Conservation (phyloP, 495 filamentous ascomycete species). For the Aspergillus steynii region DNA sequence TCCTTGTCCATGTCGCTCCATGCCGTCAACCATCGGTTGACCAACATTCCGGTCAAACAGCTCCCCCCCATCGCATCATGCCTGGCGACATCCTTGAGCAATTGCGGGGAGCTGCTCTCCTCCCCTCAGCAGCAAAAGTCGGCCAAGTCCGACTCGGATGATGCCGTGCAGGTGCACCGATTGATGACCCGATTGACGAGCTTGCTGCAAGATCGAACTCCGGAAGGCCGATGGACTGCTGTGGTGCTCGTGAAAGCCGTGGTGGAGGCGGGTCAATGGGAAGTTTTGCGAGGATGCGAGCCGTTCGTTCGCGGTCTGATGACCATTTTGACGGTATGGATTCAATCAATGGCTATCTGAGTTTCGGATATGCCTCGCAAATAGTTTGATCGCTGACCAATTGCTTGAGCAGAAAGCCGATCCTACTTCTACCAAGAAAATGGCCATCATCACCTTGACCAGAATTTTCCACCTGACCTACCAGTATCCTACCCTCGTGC, state of each 20-base stretch:
- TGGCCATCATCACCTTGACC: conserved; percentile 72
- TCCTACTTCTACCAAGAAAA: conserved; percentile 66
- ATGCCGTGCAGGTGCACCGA: conserved; percentile 67
- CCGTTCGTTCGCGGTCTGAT: conserved; percentile 74
- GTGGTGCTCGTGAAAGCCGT: conserved; percentile 76
- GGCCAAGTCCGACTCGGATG: conserved; percentile 58
- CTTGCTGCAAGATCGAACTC: conserved; percentile 68
- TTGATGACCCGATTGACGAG: conserved; percentile 75
- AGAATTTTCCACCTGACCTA: conserved; percentile 81
- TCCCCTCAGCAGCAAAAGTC: conserved; percentile 46
- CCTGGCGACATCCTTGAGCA: conserved; percentile 59
- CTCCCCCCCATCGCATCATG: conserved; percentile 63
- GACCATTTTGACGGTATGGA: conserved; percentile 62
- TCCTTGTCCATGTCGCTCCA: conserved; percentile 44
- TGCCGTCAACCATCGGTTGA: conserved; percentile 66
- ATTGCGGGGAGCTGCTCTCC: conserved; percentile 61
- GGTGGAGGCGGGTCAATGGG: conserved; percentile 79
- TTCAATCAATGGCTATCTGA: conserved; percentile 4
- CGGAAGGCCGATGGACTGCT: conserved; percentile 73
- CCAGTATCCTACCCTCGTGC: conserved; percentile 74
- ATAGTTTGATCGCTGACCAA: conserved; percentile 9
- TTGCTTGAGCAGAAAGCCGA: conserved; percentile 62
- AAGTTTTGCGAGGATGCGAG: conserved; percentile 66
- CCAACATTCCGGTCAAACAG: conserved; percentile 60
- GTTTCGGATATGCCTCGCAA: neutral